Conservation (phyloP, 768 basidiomycete species). For the Tulasnella sp. region DNA sequence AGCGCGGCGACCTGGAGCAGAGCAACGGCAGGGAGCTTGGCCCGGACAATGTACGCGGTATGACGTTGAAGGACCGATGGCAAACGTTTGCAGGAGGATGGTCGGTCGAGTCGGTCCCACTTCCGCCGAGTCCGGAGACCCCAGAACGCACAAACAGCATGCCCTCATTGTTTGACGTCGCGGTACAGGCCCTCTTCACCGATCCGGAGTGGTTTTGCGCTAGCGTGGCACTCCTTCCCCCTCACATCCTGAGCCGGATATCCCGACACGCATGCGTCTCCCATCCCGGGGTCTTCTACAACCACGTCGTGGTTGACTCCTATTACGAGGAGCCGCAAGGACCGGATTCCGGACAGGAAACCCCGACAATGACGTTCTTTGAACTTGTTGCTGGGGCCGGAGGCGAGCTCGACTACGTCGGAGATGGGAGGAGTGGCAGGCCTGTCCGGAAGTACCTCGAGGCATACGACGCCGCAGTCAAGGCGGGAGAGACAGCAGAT, state of each 20-base stretch:
- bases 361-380: constrained; percentile 10
- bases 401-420: constrained; percentile 22
- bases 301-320: neutral
- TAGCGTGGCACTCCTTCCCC: constrained; percentile 14
- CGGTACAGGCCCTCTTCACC: neutral
- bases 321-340: neutral
- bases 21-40: neutral
- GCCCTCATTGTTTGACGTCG: constrained; percentile 11
- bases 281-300: constrained; percentile 1
- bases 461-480: neutral
- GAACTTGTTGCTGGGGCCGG: constrained; percentile 7
- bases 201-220: constrained; percentile 3
- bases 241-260: constrained; percentile 5
- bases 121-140: neutral
- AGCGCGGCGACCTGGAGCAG: neutral
- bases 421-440: constrained; percentile 13
- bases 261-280: constrained; percentile 4
- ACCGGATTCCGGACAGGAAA: neutral
- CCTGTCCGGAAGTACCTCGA: constrained; percentile 14
- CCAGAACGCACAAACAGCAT: neutral
- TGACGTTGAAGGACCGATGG: neutral
- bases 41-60: neutral
- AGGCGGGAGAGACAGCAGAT: neutral
- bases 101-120: neutral
- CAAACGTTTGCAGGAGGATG: neutral